Conservation (phyloP, 306 rosid genomes). For the Fragaria nilgerrensis region DNA sequence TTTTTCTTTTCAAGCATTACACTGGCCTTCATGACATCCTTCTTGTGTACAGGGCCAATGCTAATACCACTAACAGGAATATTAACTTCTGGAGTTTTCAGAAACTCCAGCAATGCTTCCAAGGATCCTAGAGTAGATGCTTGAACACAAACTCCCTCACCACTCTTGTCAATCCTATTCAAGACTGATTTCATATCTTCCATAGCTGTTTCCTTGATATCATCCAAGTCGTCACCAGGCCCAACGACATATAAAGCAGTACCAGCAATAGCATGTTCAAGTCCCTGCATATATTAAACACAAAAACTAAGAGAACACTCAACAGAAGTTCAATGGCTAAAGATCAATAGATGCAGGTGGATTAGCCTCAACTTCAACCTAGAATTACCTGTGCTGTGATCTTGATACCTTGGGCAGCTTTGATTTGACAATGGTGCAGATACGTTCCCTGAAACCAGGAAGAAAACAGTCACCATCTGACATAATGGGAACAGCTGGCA, state of each 20-base stretch:
- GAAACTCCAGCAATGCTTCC: conserved; percentile 91
- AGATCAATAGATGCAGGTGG: not conserved
- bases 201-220: conserved; percentile 67
- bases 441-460: conserved; percentile 76
- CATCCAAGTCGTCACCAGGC: conserved; percentile 80
- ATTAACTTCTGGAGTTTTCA: conserved; percentile 81
- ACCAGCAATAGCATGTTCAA: conserved; percentile 96
- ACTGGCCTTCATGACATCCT: conserved; percentile 95
- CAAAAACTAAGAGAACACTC: not conserved
- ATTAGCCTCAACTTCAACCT: conserved; percentile 17
- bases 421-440: conserved; percentile 86
- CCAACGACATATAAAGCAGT: conserved; percentile 80
- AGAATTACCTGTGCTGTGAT: conserved; percentile 85
- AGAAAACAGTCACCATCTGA: conserved; percentile 12
- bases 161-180: conserved; percentile 86
- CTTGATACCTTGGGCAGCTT: conserved; percentile 98
- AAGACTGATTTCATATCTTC: conserved; percentile 79
- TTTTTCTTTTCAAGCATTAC: conserved; percentile 94
- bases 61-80: conserved; percentile 94
- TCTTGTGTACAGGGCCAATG: conserved; percentile 96
- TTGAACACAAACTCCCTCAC: conserved; percentile 98
- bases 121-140: conserved; percentile 95
- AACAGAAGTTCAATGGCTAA: not conserved
- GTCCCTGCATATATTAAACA: conserved; percentile 55
- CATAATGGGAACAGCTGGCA: not conserved